Percentiles rank a stretch among this genome's conserved stretches.
phyloP scores from a whole-genome alignment of 345 rosid species.

The Linum tenue region DNA sequence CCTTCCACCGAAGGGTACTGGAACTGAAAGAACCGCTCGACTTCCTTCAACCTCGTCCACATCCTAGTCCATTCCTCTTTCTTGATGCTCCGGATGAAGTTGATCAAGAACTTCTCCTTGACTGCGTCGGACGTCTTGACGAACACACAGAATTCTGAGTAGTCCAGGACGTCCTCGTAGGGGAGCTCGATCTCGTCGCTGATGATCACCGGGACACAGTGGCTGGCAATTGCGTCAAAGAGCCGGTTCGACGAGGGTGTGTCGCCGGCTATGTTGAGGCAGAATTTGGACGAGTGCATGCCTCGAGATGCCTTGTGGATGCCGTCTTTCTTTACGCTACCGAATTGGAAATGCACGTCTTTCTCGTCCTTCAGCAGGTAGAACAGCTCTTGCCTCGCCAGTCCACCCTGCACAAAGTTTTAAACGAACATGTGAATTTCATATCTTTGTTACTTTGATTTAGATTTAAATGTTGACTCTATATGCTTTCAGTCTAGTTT shows the following conservation, averaged over 20 bases:
- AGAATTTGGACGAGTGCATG: constrained; percentile 80
- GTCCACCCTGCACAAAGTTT: constrained; percentile 52
- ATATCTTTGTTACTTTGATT: too few relatives aligned
- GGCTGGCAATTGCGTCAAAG: constrained; percentile 91
- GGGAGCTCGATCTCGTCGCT: constrained; percentile 98
- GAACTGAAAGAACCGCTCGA: constrained; percentile 46
- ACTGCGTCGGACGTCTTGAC: constrained; percentile 73
- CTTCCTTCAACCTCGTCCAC: constrained; percentile 58
- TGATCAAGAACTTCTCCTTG: constrained; percentile 53
- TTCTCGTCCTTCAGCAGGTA: constrained; percentile 67
- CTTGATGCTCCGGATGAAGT: constrained; percentile 44
- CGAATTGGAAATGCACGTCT: constrained; percentile 80
- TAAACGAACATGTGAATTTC: neutral
- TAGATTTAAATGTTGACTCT: too few relatives aligned
- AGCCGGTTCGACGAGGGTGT: constrained; percentile 97
- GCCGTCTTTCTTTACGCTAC: constrained; percentile 65
- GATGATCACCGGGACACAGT: constrained; percentile 82
- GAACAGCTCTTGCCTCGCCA: constrained; percentile 68
- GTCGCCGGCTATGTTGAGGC: constrained; percentile 94
- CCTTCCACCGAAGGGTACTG: constrained; percentile 53
- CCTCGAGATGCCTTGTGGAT: constrained; percentile 59
- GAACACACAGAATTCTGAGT: constrained; percentile 78
- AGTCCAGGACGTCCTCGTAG: constrained; percentile 79
- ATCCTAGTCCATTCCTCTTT: constrained; percentile 71
- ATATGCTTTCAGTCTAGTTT: too few relatives aligned